Conservation (phyloP, 305 asterid species). For the Solanum hybrid region DNA sequence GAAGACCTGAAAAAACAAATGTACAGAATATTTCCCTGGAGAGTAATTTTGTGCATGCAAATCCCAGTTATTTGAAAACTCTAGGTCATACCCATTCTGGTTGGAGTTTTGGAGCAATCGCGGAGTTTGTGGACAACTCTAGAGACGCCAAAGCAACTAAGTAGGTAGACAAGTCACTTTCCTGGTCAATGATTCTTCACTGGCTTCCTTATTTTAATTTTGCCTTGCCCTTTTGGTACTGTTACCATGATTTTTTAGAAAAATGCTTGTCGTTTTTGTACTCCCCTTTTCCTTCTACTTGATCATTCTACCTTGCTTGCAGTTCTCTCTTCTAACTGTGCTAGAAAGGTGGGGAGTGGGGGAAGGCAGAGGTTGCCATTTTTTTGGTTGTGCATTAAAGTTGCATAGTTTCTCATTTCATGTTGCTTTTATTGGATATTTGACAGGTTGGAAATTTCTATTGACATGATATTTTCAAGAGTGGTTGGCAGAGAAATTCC, state of each 20-base stretch:
- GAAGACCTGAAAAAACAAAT: slow-evolving; percentile 18
- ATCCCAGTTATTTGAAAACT: slow-evolving; percentile 66
- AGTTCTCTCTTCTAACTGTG: not conserved
- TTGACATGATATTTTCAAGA: slow-evolving; percentile 33
- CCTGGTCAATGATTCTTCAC: not conserved
- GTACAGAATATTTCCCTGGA: slow-evolving; percentile 10
- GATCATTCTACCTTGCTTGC: not conserved
- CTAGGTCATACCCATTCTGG: slow-evolving; percentile 75
- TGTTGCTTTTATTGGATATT: slow-evolving; percentile 8
- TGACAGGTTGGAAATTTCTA: slow-evolving; percentile 45
- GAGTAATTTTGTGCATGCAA: slow-evolving; percentile 44
- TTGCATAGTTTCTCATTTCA: slow-evolving; percentile 6
- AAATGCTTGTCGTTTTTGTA: not conserved
- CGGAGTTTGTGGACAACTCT: slow-evolving; percentile 74
- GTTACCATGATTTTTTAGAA: not conserved
- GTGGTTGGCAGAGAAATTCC: slow-evolving; percentile 43
- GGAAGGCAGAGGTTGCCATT: not conserved
- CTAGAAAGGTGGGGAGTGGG: not conserved
- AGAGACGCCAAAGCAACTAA: slow-evolving; percentile 68
- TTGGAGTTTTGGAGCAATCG: slow-evolving; percentile 82
- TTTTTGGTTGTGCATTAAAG: not conserved
- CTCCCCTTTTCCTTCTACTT: not conserved
- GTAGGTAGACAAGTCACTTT: slow-evolving; percentile 28
- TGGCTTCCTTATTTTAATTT: not conserved
- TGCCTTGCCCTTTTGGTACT: not conserved